These are phyloP conservation scores for Kwoniella shivajii DNA, from an alignment of 1,284 basidiomycete species.

Conservation along the genomic window DNA sequence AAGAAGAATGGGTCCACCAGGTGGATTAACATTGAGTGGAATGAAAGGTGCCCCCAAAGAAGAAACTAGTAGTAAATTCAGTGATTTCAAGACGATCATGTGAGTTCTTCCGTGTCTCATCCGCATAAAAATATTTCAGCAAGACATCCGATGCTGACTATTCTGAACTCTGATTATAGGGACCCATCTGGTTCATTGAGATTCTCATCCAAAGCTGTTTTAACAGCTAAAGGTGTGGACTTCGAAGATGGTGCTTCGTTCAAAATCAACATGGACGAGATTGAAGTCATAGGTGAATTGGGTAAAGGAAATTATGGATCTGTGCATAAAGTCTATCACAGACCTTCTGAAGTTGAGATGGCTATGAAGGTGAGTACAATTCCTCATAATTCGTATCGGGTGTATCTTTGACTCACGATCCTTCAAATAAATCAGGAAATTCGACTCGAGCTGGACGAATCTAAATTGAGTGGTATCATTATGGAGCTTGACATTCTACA, in stretches of 20 bases:
- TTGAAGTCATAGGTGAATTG: constrained; percentile 87
- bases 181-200: constrained; percentile 93
- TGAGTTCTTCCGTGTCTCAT: constrained; percentile 57
- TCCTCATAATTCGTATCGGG: too few species aligned
- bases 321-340: constrained; percentile 92
- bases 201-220: constrained; percentile 88
- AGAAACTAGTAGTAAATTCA: constrained; percentile 60
- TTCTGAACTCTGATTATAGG: constrained; percentile 54
- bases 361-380: constrained; percentile 93
- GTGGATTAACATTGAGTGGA: constrained; percentile 48
- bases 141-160: too few species aligned
- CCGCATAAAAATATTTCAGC: not conserved
- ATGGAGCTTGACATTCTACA: constrained; percentile 99
- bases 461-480: constrained; percentile 92
- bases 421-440: constrained; percentile 75
- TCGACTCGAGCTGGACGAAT: constrained; percentile 91
- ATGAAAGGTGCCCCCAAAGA: constrained; percentile 43
- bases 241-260: constrained; percentile 92
- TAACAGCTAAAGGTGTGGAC: constrained; percentile 91
- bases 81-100: constrained; percentile 94
- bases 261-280: constrained; percentile 93
- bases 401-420: not conserved
- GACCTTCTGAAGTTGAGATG: constrained; percentile 92
- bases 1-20: constrained; percentile 44
- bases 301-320: constrained; percentile 97